Evolutionary conservation across 2,329 filamentous ascomycete species (phyloP), one percentile per base, ranked within the genome.

Genomic region (Delphinella strobiligena): DNA sequence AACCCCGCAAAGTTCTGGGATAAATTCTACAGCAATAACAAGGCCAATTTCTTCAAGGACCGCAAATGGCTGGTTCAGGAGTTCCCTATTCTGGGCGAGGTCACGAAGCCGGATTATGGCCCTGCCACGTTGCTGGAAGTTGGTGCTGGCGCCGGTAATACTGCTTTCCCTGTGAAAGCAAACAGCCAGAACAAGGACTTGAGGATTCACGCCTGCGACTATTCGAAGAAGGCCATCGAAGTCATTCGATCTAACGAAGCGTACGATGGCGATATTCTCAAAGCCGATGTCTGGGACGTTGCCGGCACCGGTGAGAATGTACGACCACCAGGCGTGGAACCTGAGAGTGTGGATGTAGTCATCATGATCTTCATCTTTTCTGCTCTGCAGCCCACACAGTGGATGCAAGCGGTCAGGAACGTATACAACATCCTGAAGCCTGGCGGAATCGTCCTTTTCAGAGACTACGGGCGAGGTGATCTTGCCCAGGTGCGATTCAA

Each of bases 1-100:
- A 76, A 93, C 48, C 91, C 91, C 1, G 88, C 85, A 46, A 93
- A 87, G 61, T 96, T 87, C 85, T 98, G 91, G 91, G 91, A 98
- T 55, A 67, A 82, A 40, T 98, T 98, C 64, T 98, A 98, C 69
- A 88, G 91, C 64, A 94, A 96, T 66, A 96, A 98, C 63, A 84
- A 83, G 15, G 75, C 80, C 53, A 96, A 96, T 56, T 98, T 98
- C 64, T 98, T 98, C 76, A 98, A 98, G 64, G 83, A 98, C 58
- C 76, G 91, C 47, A 96, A 96, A 60, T 98, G 91, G 91, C 67
- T 98, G 22, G 81, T 82, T 48, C 89, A 96, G 60, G 91, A 98
- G 60, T 98, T 98, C 49, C 91, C 91, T 0, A 67, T 96, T 3
- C 67, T 98, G n/a, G 75, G 72, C 17, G 73, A 83, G 42, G 72